Base-by-base conservation (phyloP, 495 filamentous ascomycete species). In the Geoglossum glabrum region DNA sequence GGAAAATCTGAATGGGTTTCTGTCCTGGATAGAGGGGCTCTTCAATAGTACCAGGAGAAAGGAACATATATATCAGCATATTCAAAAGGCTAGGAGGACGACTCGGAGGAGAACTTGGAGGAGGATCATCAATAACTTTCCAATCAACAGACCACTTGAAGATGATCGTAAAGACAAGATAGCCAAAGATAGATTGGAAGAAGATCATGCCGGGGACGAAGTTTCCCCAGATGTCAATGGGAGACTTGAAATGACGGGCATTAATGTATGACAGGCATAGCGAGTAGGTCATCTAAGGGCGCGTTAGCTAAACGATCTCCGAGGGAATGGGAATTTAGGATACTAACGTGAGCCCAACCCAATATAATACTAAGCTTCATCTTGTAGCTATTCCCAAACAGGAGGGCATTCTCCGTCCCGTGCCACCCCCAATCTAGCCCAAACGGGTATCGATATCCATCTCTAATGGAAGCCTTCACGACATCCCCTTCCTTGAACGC, bases 21-120 rank as follows among this genome's bases (percentile, higher is more conserved):
- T 99, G 92, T 55, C 86, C 86, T 21, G 68, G 68, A 65, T 92
- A 99, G 6, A 99, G 76, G 55, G 72, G 76, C 56, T 81, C 78
- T 46, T 84, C 79, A 50, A 97, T 72, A 0, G 67, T 84, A 26
- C 87, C 87, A 5, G 92, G 92, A 56, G 80, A 79, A 55, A 99
- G 73, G 74, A 99, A 97, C 92, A 99, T 99, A 78, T 95, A 94
- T 66, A 99, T 99, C 62, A 99, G 76, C 89, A 96, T 95, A 77
- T 99, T 99, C 59, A 99, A 72, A 27, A 99, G 74, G 63, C 87
- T 85, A 0, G 92, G 92, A 2, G 93, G 86, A 13, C 11, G 31
- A 34, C 4, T 34, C n/a, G n/a, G n/a, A 34, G 4, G 31, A 4
- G 11, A 11, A 34, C 11, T 11, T 11, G 31, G 31, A 34, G 4